Base-by-base conservation (phyloP, 148 eudicot genomes). In the Amaranthus palmeri region DNA sequence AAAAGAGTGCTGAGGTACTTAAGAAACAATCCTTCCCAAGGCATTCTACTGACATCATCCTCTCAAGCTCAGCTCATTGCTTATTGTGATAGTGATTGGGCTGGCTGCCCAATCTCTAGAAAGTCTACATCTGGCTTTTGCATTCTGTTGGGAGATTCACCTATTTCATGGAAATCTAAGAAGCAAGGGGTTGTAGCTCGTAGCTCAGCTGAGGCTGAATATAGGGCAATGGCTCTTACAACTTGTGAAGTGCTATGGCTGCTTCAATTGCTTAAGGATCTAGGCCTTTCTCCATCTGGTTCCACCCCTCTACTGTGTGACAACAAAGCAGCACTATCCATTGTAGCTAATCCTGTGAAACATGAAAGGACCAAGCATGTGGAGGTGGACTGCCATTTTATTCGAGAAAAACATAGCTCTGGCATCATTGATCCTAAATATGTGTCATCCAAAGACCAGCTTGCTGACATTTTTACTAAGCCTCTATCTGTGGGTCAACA, bases 331-430 rank as follows among this genome's bases (percentile, higher is more conserved):
- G 68, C 36, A 6, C 8, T 65, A 1, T 10, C 68, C 8, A 65
- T 65, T 17, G 62, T 14, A 17, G 42, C 42, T 3, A 65, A 65
- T 7, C 54, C 13, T 4, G 69, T 65, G 0, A 6, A 46, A 10
- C 69, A 65, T 65, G 69, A 48, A 10, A 46, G 54, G 3, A 68
- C 59, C 4, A 68, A 68, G 11, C 71, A 68, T 36, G 18, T 65
- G 6, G 36, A 65, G 3, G 3, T 65, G 3, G 69, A 65, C n/a
- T 43, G 67, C 12, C 67, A 63, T 44, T 63, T 8, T 43, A 12
- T 63, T 0, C 42, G 67, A 40, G 69, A 65, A 2, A 65, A 4
- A 40, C 10, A 14, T 2, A 4, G n/a, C 2, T 9, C 11, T 65
- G 69, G 69, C 3, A 3, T 25, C 3, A 65, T 65, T 17, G 17